Evolutionary conservation across 805 yeast genomes (phyloP).

Genomic region (Lachancea fermentati): DNA sequence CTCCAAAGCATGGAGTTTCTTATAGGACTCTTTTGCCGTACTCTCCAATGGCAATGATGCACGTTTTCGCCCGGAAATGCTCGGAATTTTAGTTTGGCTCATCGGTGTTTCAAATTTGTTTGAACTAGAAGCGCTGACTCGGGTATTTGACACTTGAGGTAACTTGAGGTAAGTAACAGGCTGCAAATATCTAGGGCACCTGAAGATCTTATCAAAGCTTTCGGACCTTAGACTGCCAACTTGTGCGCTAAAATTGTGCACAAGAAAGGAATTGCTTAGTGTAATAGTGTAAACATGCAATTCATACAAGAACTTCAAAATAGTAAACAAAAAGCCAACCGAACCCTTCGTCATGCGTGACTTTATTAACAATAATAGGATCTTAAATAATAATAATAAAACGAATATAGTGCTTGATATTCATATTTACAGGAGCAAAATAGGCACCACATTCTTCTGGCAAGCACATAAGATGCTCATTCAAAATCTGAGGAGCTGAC

Average conservation of each 20-base stretch:
- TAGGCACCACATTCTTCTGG: not conserved
- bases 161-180: too few relatives aligned
- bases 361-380: not conserved
- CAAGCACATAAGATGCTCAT: slow-evolving; percentile 14
- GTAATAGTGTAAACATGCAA: too few relatives aligned
- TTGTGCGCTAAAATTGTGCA: too few relatives aligned
- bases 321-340: not conserved
- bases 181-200: too few relatives aligned
- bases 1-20: slow-evolving; percentile 5
- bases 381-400: not conserved
- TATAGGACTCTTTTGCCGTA: not conserved
- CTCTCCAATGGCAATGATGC: slow-evolving; percentile 1
- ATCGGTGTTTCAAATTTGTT: slow-evolving; percentile 6
- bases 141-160: too few relatives aligned
- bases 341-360: not conserved
- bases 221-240: too few relatives aligned
- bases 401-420: slow-evolving; percentile 1
- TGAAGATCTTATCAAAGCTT: too few relatives aligned
- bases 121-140: not conserved
- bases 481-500: slow-evolving; percentile 77
- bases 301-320: too few relatives aligned
- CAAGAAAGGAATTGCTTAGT: too few relatives aligned
- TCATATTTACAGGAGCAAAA: slow-evolving; percentile 4
- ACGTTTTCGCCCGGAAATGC: slow-evolving; percentile 5
- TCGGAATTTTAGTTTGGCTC: slow-evolving; percentile 7